Percentiles rank a stretch among this genome's conserved stretches.
phyloP scores from a whole-genome alignment of 345 rosid species.

The Melastoma malabathricum region DNA sequence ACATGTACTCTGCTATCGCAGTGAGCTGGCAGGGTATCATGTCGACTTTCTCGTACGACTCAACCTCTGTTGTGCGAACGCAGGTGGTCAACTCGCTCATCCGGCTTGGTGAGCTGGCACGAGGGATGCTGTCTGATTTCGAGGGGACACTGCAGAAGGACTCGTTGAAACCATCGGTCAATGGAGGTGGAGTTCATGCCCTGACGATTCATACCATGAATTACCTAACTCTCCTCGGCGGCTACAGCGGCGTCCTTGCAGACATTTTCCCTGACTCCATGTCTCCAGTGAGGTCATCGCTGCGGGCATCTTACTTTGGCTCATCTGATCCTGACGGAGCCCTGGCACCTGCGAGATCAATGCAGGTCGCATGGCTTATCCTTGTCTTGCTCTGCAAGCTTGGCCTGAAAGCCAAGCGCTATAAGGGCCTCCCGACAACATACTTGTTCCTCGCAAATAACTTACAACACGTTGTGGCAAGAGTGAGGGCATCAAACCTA shows the following conservation, averaged over 20 bases:
- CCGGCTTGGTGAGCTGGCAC: constrained; percentile 34
- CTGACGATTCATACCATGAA: constrained; percentile 38
- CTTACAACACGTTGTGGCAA: constrained; percentile 36
- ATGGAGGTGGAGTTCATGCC: constrained; percentile 43
- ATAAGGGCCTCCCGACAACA: constrained; percentile 33
- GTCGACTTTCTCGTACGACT: constrained; percentile 36
- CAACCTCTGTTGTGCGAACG: constrained; percentile 23
- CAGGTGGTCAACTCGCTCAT: constrained; percentile 38
- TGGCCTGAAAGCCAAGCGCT: constrained; percentile 45
- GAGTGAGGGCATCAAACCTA: constrained; percentile 37
- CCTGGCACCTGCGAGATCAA: constrained; percentile 22
- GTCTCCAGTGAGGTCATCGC: constrained; percentile 17
- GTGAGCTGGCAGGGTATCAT: constrained; percentile 33
- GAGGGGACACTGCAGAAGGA: constrained; percentile 41
- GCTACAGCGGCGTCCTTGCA: constrained; percentile 28
- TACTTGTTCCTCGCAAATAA: constrained; percentile 69
- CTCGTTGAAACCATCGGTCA: constrained; percentile 23
- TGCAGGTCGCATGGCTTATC: constrained; percentile 43
- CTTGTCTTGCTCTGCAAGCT: constrained; percentile 54
- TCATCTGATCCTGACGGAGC: constrained; percentile 9
- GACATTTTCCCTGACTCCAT: constrained; percentile 31
- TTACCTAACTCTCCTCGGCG: constrained; percentile 38
- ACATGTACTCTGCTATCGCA: constrained; percentile 32
- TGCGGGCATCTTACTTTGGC: constrained; percentile 29
- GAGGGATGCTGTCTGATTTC: constrained; percentile 23